Evolutionary conservation across 2,329 filamentous ascomycete species (phyloP).

Genomic region (Knufia petricola): DNA sequence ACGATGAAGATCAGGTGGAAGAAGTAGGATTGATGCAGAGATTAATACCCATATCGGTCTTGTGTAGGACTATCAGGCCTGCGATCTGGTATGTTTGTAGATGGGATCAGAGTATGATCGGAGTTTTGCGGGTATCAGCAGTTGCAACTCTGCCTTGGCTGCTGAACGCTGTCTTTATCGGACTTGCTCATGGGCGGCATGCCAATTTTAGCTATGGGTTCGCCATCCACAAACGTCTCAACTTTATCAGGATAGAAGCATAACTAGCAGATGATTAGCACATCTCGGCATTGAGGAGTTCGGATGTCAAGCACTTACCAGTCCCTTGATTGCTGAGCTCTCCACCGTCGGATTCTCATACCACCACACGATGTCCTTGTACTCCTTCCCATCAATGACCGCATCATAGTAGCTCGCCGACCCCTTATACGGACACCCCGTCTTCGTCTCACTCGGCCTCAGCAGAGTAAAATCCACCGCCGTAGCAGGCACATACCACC

Average conservation of each 20-base stretch:
- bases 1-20: too few relatives aligned
- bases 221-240: slow-evolving; percentile 20
- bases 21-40: neutral
- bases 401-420: slow-evolving; percentile 23
- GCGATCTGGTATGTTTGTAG: too few relatives aligned
- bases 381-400: slow-evolving; percentile 20
- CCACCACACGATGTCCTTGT: slow-evolving; percentile 23
- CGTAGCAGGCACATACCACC: slow-evolving; percentile 23
- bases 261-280: slow-evolving; percentile 7
- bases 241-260: slow-evolving; percentile 24
- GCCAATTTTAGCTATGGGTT: slow-evolving; percentile 18
- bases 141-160: neutral
- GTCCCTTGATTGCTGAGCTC: slow-evolving; percentile 15
- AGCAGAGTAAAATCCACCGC: slow-evolving; percentile 20
- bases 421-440: slow-evolving; percentile 23
- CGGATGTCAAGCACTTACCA: slow-evolving; percentile 9
- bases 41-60: neutral
- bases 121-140: neutral
- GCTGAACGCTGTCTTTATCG: slow-evolving; percentile 1
- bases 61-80: too few relatives aligned
- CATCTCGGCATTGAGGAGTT: neutral
- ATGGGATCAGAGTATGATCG: too few relatives aligned
- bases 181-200: slow-evolving; percentile 9
- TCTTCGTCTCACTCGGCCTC: slow-evolving; percentile 18
- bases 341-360: slow-evolving; percentile 20